phyloP scores from a whole-genome alignment of 768 basidiomycete species.

The Lenzites betulinus region DNA sequence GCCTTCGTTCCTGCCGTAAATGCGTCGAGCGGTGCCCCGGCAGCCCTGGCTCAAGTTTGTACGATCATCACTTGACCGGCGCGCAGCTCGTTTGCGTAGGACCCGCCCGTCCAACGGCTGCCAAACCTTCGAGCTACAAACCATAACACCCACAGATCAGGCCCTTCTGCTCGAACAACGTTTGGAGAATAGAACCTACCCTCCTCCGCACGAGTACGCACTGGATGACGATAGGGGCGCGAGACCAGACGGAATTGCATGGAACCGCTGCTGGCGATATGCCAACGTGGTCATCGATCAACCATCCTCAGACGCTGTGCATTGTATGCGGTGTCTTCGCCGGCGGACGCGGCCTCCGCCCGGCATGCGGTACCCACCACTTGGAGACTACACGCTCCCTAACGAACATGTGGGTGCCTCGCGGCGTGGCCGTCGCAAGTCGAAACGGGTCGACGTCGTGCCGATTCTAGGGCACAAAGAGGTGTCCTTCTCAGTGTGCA shows the following conservation, averaged over 20 bases:
- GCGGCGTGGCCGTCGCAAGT: neutral
- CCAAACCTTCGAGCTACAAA: neutral
- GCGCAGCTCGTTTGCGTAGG: neutral
- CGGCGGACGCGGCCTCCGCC: neutral
- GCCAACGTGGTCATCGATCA: neutral
- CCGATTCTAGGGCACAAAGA: slow-evolving; percentile 2
- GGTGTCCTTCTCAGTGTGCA: neutral
- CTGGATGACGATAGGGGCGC: slow-evolving; percentile 11
- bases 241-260: neutral
- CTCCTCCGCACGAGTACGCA: neutral
- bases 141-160: neutral
- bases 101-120: slow-evolving; percentile 7
- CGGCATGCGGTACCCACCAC: neutral
- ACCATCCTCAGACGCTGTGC: neutral
- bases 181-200: neutral
- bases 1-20: slow-evolving; percentile 18
- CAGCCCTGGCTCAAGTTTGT: neutral
- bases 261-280: neutral
- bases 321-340: neutral
- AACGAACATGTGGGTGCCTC: slow-evolving; percentile 1
- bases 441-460: neutral
- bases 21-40: neutral
- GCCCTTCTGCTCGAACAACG: neutral
- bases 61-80: slow-evolving; percentile 16
- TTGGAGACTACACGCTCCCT: neutral